Evolutionary conservation across 2,329 filamentous ascomycete species (phyloP).

Genomic region (Parastagonospora nodorum): DNA sequence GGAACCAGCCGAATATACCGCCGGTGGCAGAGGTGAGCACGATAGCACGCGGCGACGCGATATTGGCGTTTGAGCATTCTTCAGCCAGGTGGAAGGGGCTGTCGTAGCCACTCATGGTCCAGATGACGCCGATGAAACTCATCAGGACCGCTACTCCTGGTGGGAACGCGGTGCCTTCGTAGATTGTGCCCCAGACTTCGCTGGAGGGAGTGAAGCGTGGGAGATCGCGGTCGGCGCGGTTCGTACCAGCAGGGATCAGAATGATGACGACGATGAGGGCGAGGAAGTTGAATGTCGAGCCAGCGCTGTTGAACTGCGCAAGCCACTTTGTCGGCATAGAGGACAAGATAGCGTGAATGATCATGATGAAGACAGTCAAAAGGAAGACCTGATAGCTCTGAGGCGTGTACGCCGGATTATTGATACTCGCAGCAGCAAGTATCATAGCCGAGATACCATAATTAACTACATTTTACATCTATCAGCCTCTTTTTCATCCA

Average conservation of each 20-base stretch:
- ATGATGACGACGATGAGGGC: conserved; percentile 70
- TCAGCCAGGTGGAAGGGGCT: conserved; percentile 74
- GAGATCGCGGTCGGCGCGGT: conserved; percentile 56
- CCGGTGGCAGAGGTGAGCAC: conserved; percentile 70
- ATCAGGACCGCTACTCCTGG: conserved; percentile 71
- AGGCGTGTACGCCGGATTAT: conserved; percentile 68
- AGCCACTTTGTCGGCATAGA: conserved; percentile 74
- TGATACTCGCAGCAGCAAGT: conserved; percentile 71
- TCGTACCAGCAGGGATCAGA: conserved; percentile 66
- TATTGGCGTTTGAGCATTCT: conserved; percentile 74
- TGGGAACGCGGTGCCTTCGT: conserved; percentile 69
- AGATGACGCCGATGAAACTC: conserved; percentile 73
- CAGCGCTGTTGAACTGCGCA: conserved; percentile 70
- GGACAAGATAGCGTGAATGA: conserved; percentile 69
- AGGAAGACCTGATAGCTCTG: conserved; percentile 71
- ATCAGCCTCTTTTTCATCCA: background rate
- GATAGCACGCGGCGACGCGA: conserved; percentile 73
- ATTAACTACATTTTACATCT: conserved; percentile 54
- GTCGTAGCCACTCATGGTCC: conserved; percentile 72
- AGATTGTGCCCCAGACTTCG: conserved; percentile 69
- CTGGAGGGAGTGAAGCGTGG: conserved; percentile 64
- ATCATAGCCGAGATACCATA: conserved; percentile 73
- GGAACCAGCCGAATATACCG: conserved; percentile 71
- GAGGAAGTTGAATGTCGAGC: conserved; percentile 73
- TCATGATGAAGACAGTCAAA: conserved; percentile 68